phyloP scores from a whole-genome alignment of 305 asterid species.

The Rubia peregrina region DNA sequence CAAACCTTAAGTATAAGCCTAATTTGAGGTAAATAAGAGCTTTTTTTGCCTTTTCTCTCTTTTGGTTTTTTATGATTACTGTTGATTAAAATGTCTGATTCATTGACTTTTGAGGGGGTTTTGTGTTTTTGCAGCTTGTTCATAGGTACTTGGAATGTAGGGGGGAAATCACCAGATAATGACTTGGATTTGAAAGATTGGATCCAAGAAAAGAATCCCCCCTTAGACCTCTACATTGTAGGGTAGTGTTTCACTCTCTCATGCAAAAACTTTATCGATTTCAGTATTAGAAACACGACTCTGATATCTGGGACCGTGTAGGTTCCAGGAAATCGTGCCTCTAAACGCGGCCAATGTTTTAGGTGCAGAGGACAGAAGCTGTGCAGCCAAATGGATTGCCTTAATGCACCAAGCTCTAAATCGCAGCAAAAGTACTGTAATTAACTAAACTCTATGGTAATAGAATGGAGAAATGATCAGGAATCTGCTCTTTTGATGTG shows the following conservation, averaged over 20 bases:
- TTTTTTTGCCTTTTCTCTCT: neutral
- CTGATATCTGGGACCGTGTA: neutral
- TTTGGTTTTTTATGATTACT: neutral
- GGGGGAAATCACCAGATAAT: slow-evolving; percentile 6
- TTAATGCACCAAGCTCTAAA: slow-evolving; percentile 8
- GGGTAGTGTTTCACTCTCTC: neutral
- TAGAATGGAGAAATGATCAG: neutral
- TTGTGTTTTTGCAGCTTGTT: neutral
- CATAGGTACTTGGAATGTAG: slow-evolving; percentile 7
- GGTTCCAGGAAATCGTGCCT: slow-evolving; percentile 11
- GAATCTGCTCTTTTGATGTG: slow-evolving; percentile 3
- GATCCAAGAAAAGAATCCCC: neutral
- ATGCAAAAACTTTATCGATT: neutral
- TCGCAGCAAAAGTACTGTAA: slow-evolving; percentile 1
- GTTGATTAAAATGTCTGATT: neutral
- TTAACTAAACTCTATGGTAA: neutral
- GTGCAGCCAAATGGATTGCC: neutral
- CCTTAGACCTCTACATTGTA: neutral
- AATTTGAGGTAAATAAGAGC: neutral
- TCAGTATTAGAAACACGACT: neutral
- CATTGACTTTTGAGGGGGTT: neutral
- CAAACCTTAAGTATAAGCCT: neutral
- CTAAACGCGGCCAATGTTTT: slow-evolving; percentile 8
- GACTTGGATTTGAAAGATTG: slow-evolving; percentile 6
- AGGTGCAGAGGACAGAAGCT: slow-evolving; percentile 1